phyloP scores from a whole-genome alignment of 2,329 filamentous ascomycete species.

The Alternaria gansuensis region DNA sequence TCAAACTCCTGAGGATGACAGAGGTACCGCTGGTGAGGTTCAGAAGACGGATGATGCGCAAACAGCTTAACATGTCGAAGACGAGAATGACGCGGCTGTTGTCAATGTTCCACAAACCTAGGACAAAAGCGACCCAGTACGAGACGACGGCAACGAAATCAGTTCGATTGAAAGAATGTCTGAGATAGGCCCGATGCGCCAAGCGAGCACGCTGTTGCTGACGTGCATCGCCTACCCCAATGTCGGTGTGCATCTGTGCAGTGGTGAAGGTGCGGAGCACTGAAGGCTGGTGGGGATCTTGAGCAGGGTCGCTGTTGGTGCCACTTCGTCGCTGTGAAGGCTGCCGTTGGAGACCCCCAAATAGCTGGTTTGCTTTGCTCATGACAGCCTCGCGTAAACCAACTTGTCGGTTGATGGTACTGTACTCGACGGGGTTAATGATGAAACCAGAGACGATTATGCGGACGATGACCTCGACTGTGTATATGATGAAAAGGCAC shows the following conservation, averaged over 20 bases:
- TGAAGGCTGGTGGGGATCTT: slow-evolving; percentile 63
- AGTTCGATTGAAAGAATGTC: slow-evolving; percentile 93
- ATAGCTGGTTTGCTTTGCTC: slow-evolving; percentile 79
- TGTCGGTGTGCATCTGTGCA: slow-evolving; percentile 66
- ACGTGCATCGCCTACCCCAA: slow-evolving; percentile 68
- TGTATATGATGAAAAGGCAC: slow-evolving; percentile 87
- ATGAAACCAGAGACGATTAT: slow-evolving; percentile 94
- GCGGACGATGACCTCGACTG: slow-evolving; percentile 80
- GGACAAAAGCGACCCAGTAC: slow-evolving; percentile 88
- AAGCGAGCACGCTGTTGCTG: slow-evolving; percentile 85
- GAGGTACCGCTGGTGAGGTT: slow-evolving; percentile 93
- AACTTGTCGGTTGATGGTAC: slow-evolving; percentile 81
- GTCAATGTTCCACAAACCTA: slow-evolving; percentile 76
- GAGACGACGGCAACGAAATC: slow-evolving; percentile 95
- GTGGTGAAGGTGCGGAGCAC: slow-evolving; percentile 80
- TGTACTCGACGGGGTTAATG: slow-evolving; percentile 89
- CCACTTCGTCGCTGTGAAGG: slow-evolving; percentile 67
- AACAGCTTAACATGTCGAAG: slow-evolving; percentile 95
- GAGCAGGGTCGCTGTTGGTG: slow-evolving; percentile 43
- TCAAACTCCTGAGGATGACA: slow-evolving; percentile 91
- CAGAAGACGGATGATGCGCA: slow-evolving; percentile 90
- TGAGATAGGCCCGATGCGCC: slow-evolving; percentile 88
- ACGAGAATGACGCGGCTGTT: slow-evolving; percentile 77
- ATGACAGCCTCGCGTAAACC: slow-evolving; percentile 77
- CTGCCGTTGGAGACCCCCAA: slow-evolving; percentile 77